These are phyloP conservation scores for Yarrowia yakushimensis DNA, from an alignment of 805 yeast genomes.

Conservation along the genomic window DNA sequence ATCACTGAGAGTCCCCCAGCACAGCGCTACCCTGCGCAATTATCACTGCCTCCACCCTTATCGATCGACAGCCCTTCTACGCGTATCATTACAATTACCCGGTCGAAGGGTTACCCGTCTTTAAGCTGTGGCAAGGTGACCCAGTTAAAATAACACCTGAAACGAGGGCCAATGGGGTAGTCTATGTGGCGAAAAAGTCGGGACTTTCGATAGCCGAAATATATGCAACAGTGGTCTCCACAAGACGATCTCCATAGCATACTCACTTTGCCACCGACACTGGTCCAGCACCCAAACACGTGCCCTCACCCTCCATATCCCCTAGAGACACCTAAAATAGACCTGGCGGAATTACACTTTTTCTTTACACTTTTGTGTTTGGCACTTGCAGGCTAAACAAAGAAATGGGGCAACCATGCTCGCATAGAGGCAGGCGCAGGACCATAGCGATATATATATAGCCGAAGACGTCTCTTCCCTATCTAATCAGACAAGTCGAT, in stretches of 20 bases:
- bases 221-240: neutral
- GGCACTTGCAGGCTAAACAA: slow-evolving; percentile 14
- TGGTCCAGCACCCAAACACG: neutral
- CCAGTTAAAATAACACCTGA: neutral
- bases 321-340: slow-evolving; percentile 19
- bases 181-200: neutral
- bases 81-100: slow-evolving; percentile 22
- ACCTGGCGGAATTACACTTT: neutral
- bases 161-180: neutral
- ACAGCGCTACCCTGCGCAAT: neutral
- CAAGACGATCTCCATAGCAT: neutral
- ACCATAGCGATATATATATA: slow-evolving; percentile 22
- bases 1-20: no score
- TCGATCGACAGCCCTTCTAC: slow-evolving; percentile 18
- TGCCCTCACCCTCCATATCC: neutral
- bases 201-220: neutral
- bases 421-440: slow-evolving; percentile 22
- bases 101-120: slow-evolving; percentile 5
- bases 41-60: neutral
- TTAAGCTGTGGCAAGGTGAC: neutral
- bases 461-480: neutral
- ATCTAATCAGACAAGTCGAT: slow-evolving; percentile 1
- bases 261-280: neutral
- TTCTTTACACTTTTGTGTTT: neutral
- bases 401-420: slow-evolving; percentile 24